Evolutionary conservation across 345 rosid genomes (phyloP).

Genomic region (Gossypium thurberi): DNA sequence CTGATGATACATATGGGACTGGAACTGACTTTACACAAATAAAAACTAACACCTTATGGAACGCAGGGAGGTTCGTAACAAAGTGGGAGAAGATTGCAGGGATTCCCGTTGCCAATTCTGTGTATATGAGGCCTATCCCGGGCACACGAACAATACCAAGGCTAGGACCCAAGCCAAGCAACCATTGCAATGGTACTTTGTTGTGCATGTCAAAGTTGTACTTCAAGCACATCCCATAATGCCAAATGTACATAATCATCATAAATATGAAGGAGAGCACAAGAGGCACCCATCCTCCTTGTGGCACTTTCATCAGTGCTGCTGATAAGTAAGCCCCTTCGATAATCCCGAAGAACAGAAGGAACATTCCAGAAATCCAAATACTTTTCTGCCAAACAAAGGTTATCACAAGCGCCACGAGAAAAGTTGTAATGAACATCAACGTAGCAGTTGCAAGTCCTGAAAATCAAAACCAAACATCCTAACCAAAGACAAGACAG

Average conservation of each 20-base stretch:
- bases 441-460: constrained; percentile 83
- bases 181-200: constrained; percentile 86
- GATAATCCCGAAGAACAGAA: constrained; percentile 56
- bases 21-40: constrained; percentile 94
- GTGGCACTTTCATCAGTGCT: constrained; percentile 64
- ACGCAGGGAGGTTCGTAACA: constrained; percentile 88
- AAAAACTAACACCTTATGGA: constrained; percentile 80
- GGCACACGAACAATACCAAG: constrained; percentile 95
- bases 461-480: constrained; percentile 28
- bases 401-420: constrained; percentile 78
- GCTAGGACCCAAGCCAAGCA: constrained; percentile 86
- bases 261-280: constrained; percentile 59
- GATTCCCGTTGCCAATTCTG: constrained; percentile 84
- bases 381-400: constrained; percentile 63
- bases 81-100: constrained; percentile 94
- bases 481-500: background rate
- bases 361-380: constrained; percentile 48
- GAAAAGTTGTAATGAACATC: constrained; percentile 79
- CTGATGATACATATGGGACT: constrained; percentile 72
- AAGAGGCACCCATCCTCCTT: constrained; percentile 89
- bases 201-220: constrained; percentile 86
- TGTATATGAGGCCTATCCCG: constrained; percentile 87
- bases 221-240: constrained; percentile 80
- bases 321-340: constrained; percentile 84
- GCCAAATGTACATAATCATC: constrained; percentile 86